Evolutionary conservation across 257 asterid genomes (phyloP).

Genomic region (Solanum dulcamara): DNA sequence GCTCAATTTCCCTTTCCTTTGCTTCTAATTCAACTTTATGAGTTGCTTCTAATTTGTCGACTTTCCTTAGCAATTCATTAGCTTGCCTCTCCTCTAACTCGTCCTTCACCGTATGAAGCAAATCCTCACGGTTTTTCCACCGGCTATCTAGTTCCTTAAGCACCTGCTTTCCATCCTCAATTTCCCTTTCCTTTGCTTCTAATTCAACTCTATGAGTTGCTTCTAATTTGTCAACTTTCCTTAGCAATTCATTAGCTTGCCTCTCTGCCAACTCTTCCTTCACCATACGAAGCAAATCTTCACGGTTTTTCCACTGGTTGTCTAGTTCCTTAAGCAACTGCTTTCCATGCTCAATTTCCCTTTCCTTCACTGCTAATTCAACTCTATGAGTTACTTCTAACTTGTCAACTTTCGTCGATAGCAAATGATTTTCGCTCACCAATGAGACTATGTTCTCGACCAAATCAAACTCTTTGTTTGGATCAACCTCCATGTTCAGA

Average conservation of each 20-base stretch:
- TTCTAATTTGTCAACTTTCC: no score
- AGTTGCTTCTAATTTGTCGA: background rate
- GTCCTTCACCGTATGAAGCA: no score
- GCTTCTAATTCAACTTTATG: background rate
- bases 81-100: no score
- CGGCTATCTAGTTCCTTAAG: no score
- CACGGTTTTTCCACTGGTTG: background rate
- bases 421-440: slow-evolving; percentile 7
- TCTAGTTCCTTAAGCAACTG: background rate
- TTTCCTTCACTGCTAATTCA: background rate
- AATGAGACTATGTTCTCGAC: no score
- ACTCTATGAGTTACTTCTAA: background rate
- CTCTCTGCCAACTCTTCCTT: background rate
- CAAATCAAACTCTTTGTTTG: no score
- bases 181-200: no score
- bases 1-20: background rate
- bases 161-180: no score
- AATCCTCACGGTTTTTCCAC: no score
- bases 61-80: no score
- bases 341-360: background rate
- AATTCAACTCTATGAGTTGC: no score
- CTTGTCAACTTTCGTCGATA: background rate
- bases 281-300: background rate
- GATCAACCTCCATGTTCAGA: background rate
- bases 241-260: no score